Evolutionary conservation across 2,329 filamentous ascomycete genomes (phyloP).

Genomic region (Pseudocercospora fijiensis): DNA sequence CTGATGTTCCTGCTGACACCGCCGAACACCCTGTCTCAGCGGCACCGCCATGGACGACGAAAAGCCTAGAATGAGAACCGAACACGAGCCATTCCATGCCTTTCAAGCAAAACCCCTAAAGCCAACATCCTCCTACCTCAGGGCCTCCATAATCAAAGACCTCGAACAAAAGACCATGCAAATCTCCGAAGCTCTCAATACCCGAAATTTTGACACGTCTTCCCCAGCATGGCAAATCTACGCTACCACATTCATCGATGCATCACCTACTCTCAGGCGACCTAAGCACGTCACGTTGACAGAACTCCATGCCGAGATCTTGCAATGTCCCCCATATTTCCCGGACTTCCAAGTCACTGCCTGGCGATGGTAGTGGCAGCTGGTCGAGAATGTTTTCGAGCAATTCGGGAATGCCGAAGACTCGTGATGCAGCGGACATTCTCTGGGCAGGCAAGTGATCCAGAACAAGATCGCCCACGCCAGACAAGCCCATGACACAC

Average conservation of each 20-base stretch:
- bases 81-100: neutral
- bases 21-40: no score
- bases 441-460: no score
- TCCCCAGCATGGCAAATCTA: neutral
- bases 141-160: neutral
- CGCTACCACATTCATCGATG: neutral
- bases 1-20: neutral
- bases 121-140: neutral
- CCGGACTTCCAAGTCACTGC: neutral
- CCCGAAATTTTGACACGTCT: neutral
- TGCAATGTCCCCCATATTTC: neutral
- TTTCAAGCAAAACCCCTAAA: no score
- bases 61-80: neutral
- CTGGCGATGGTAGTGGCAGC: neutral
- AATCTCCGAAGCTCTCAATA: neutral
- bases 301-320: neutral
- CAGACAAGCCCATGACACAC: neutral
- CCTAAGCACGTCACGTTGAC: neutral
- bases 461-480: neutral
- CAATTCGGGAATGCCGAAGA: neutral
- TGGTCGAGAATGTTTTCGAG: slow-evolving; percentile 2
- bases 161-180: neutral
- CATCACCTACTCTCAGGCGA: neutral
- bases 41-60: no score
- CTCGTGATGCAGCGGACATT: neutral